Base-by-base conservation (phyloP, 1,284 basidiomycete species). In the Erythrobasidium hasegawianum region DNA sequence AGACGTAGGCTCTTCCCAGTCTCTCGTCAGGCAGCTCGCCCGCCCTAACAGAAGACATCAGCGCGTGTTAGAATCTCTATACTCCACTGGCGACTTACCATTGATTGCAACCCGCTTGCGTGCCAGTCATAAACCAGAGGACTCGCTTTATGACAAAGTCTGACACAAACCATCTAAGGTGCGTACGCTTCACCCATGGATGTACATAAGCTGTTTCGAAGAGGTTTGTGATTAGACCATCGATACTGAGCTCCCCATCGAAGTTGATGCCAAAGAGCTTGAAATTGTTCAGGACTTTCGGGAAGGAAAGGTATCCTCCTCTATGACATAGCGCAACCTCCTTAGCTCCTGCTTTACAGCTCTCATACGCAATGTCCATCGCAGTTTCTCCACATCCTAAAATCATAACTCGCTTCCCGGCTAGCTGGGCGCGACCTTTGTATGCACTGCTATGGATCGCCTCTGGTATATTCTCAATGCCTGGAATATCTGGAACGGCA, bases 361-460 rank as follows among this genome's bases (percentile, higher is more conserved):
- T 75, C 65, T 79, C 79, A 72, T 81, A 81, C 1, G 75, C 83
- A 41, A 87, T 77, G 72, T 87, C 85, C 83, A 86, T 85, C 1
- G 84, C 84, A 3, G 85, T 87, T 75, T 87, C 85, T 0, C 85
- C 85, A 2, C 80, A 81, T 0, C 84, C 84, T 24, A 85, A 77
- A n/a, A 86, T 80, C 75, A 85, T 78, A 20, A 86, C 80, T 14
- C 79, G 77, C 69, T 80, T 79, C 20, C 79, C 81, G n/a, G 69
- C 58, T 5, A 85, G 76, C 71, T 84, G 81, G 0, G 75, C 70
- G 10, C 81, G 79, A 8, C 74, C 73, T 71, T 84, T 84, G 77
- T 85, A 85, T 22, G 80, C 73, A 0, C 76, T 76, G 3, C 84
- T 85, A 71, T 86, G 84, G 60, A 70, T 40, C 20, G 67, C 68